phyloP scores from a whole-genome alignment of 140 eudicot genomes.

The Senecio squalidus region DNA sequence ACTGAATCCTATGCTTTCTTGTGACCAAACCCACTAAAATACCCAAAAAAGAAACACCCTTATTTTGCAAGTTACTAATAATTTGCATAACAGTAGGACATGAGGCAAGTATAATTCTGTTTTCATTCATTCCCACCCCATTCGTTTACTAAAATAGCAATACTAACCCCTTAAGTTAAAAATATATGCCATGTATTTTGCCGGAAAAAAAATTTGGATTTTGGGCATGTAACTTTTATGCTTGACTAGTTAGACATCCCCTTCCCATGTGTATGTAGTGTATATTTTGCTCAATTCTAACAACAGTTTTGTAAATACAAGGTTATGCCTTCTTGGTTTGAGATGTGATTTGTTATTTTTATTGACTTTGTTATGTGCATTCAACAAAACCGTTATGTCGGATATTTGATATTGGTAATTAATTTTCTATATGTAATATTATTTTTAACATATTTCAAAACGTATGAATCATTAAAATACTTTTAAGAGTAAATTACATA shows the following conservation, averaged over 20 bases:
- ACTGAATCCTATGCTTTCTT: constrained; percentile 26
- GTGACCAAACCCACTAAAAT: constrained; percentile 16
- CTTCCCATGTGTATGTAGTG: constrained; percentile 37
- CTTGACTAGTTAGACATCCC: constrained; percentile 32
- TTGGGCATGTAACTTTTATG: constrained; percentile 48
- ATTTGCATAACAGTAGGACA: too few relatives aligned
- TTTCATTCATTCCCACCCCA: constrained; percentile 17
- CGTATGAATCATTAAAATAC: too few relatives aligned
- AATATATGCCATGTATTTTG: constrained; percentile 29
- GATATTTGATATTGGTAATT: too few relatives aligned
- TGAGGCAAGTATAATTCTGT: constrained; percentile 25
- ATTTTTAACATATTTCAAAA: too few relatives aligned
- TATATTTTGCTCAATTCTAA: constrained; percentile 52
- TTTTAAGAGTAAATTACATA: too few relatives aligned
- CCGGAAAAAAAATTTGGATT: constrained; percentile 42
- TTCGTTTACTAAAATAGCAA: constrained; percentile 31
- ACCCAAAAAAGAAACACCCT: not conserved
- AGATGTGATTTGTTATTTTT: constrained; percentile 4
- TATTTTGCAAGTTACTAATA: too few relatives aligned
- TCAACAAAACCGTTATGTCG: too few relatives aligned
- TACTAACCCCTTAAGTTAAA: constrained; percentile 36
- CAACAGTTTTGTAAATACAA: constrained; percentile 52
- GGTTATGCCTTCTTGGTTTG: constrained; percentile 17
- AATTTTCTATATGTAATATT: too few relatives aligned
- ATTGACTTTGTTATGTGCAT: too few relatives aligned